Conservation (phyloP, 164 flowering plant genomes). For the Kalanchoe fedtschenkoi region DNA sequence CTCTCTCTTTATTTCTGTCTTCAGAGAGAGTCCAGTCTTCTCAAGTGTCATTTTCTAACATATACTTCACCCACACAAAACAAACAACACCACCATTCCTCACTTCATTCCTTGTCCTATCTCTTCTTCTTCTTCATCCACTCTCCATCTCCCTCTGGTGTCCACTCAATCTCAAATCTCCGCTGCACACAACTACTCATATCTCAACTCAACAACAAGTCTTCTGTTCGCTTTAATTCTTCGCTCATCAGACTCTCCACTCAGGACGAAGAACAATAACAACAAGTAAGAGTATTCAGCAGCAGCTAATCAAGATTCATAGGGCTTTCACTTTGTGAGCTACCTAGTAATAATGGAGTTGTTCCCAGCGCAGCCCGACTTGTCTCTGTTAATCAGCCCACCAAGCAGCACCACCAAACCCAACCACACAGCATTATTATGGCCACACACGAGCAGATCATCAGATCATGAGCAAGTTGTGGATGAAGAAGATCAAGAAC, state of each 20-base stretch:
- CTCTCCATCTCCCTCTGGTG: slow-evolving; percentile 11
- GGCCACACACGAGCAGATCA: slow-evolving; percentile 22
- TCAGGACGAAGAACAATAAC: neutral
- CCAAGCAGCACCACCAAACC: slow-evolving; percentile 40
- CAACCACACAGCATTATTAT: slow-evolving; percentile 36
- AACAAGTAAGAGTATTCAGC: neutral
- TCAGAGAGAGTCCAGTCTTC: slow-evolving; percentile 41
- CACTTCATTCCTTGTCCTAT: slow-evolving; percentile 59
- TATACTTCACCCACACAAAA: slow-evolving; percentile 73
- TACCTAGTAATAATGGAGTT: slow-evolving; percentile 67
- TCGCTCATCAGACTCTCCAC: neutral
- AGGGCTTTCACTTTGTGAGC: neutral
- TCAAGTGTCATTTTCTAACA: slow-evolving; percentile 88
- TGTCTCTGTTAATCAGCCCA: slow-evolving; percentile 86
- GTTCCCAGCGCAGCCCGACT: slow-evolving; percentile 89
- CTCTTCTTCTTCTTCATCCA: too few relatives aligned
- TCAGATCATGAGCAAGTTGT: slow-evolving; percentile 20
- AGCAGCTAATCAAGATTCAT: slow-evolving; percentile 1
- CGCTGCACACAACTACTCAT: slow-evolving; percentile 37
- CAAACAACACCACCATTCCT: slow-evolving; percentile 64
- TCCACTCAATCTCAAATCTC: slow-evolving; percentile 31
- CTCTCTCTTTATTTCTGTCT: slow-evolving; percentile 5
- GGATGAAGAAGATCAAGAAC: slow-evolving; percentile 21
- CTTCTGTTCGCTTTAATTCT: neutral
- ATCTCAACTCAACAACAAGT: slow-evolving; percentile 15